Percentiles rank a stretch among this genome's conserved stretches.
Evolutionary conservation across 768 basidiomycete genomes (phyloP).

Genomic region (Auriscalpium vulgare): DNA sequence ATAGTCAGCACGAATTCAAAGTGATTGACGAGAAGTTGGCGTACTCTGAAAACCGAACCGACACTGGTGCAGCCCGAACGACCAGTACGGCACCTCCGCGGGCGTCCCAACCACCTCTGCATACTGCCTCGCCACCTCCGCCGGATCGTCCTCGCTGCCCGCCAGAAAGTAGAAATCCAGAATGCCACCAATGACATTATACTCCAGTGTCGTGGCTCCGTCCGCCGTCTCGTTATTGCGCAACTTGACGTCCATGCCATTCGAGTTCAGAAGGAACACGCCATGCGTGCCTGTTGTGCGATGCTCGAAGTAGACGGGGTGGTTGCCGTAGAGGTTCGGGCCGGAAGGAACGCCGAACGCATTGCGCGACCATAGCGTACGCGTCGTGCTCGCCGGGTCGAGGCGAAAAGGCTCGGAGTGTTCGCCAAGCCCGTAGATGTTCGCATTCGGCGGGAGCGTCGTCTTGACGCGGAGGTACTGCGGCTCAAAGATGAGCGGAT

Average conservation of each 20-base stretch:
- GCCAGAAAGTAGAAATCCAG: slow-evolving; percentile 75
- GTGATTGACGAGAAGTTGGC: slow-evolving; percentile 7
- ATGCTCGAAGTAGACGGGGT: slow-evolving; percentile 69
- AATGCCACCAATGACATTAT: slow-evolving; percentile 70
- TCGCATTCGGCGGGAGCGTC: slow-evolving; percentile 47
- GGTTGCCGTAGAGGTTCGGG: slow-evolving; percentile 64
- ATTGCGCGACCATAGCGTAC: slow-evolving; percentile 59
- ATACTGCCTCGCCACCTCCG: slow-evolving; percentile 58
- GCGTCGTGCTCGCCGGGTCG: slow-evolving; percentile 30
- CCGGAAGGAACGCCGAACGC: slow-evolving; percentile 48
- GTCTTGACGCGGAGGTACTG: slow-evolving; percentile 74
- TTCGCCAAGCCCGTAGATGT: slow-evolving; percentile 76
- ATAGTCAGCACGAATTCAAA: neutral
- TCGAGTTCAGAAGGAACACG: slow-evolving; percentile 60
- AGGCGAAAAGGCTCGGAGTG: slow-evolving; percentile 61
- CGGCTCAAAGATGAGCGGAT: slow-evolving; percentile 65
- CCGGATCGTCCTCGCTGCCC: slow-evolving; percentile 52
- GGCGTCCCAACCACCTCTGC: slow-evolving; percentile 57
- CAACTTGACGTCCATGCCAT: slow-evolving; percentile 75
- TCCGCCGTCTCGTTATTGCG: slow-evolving; percentile 22
- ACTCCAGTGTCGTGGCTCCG: slow-evolving; percentile 45
- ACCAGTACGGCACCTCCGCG: slow-evolving; percentile 71
- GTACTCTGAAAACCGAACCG: slow-evolving; percentile 58
- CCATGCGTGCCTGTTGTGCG: slow-evolving; percentile 57
- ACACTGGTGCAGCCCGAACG: slow-evolving; percentile 65